Base-by-base conservation (phyloP, 2,329 filamentous ascomycete genomes). In the Plectosphaerella sp. region DNA sequence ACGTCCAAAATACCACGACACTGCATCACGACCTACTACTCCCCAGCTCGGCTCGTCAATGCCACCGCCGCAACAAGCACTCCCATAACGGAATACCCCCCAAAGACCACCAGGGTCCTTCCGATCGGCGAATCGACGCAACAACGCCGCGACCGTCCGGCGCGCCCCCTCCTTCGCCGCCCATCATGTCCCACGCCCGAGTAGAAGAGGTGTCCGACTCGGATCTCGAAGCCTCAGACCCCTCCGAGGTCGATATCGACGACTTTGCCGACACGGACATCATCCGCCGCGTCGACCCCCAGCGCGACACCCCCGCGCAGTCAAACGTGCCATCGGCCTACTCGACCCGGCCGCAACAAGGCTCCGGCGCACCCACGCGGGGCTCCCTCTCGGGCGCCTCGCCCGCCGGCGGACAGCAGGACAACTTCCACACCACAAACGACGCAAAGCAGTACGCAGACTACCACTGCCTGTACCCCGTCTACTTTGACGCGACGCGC, bases 181-280 rank as follows among this genome's bases (percentile, higher is more conserved):
- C 54, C 63, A 73, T 57, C 59, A 94, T 95, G 91, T 89, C 90
- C 45, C 86, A 94, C 75, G 84, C 92, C 54, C 86, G 87, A 56
- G 87, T 97, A 70, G 94, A 99, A 80, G 94, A 97, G 72, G 87
- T 97, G 57, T 90, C 86, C 54, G 91, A 95, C 76, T 85, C 81
- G 69, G 88, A 90, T 71, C 78, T 79, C 59, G 85, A 83, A 54
- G 50, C 43, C 60, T 90, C 88, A 14, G 93, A 97, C 73, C 91
- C 93, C 50, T 89, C 91, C 58, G 91, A 96, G 72, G 87, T 86
- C 69, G 88, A 94, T 72, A 88, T 92, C 63, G 79, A 82, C 65
- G 81, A 84, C 70, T 83, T 84, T 59, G 67, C 67, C 66, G 80
- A 83, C 54, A 63, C 71, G 45, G 80, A 84, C 68, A 84, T 83